phyloP scores from a whole-genome alignment of 768 basidiomycete species.

The Auriscalpium microsporum region DNA sequence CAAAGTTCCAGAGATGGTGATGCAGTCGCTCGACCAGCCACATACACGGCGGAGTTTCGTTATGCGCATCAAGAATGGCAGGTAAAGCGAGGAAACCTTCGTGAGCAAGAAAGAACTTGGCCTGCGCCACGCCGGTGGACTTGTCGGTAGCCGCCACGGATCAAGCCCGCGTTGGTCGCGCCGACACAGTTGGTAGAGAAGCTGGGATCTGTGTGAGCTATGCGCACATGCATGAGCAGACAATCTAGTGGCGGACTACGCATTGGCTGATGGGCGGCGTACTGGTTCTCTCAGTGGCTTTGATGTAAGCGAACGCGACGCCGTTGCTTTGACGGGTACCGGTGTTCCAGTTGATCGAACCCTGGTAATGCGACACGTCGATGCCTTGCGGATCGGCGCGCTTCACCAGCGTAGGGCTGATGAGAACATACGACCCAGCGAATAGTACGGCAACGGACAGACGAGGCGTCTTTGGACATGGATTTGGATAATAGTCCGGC shows the following conservation, averaged over 20 bases:
- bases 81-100: conserved; percentile 30
- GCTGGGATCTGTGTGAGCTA: conserved; percentile 31
- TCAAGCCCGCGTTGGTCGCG: conserved; percentile 46
- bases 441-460: background rate
- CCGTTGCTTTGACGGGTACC: conserved; percentile 38
- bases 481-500: too few relatives aligned
- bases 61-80: too few relatives aligned
- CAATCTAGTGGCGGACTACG: background rate
- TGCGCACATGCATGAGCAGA: background rate
- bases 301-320: conserved; percentile 52
- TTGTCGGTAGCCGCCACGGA: conserved; percentile 48
- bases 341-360: conserved; percentile 38
- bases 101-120: conserved; percentile 46
- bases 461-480: too few relatives aligned
- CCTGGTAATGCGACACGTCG: conserved; percentile 47
- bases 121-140: conserved; percentile 50
- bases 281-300: conserved; percentile 58
- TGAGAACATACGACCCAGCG: background rate
- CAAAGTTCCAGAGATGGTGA: conserved; percentile 54
- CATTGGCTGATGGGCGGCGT: conserved; percentile 12
- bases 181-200: conserved; percentile 47
- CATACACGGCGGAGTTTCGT: conserved; percentile 19
- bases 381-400: conserved; percentile 40
- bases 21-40: conserved; percentile 47
- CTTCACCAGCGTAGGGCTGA: conserved; percentile 14